A percentile compares a stretch with the other conserved stretches of the same genome.
These are phyloP conservation scores for Pichia ethanolica DNA, from an alignment of 805 yeast species.

Conservation along the genomic window DNA sequence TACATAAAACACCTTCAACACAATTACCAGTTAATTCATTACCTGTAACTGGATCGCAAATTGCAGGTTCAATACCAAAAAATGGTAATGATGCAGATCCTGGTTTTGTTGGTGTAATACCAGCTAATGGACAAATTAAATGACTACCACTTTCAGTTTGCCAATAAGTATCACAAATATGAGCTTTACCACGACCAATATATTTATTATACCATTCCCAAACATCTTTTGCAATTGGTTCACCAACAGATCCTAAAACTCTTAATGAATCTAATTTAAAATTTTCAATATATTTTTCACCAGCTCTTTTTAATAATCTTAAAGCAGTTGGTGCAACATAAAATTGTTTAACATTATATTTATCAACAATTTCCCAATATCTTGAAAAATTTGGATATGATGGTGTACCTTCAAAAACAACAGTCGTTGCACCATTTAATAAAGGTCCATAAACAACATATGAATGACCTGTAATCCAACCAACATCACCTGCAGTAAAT, in stretches of 20 bases:
- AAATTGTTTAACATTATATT: slow-evolving; percentile 67
- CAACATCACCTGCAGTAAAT: slow-evolving; percentile 86
- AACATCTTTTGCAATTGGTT: slow-evolving; percentile 77
- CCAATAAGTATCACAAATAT: slow-evolving; percentile 82
- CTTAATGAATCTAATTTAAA: slow-evolving; percentile 60
- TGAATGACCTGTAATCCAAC: slow-evolving; percentile 89
- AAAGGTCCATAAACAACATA: slow-evolving; percentile 80
- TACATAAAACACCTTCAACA: slow-evolving; percentile 75
- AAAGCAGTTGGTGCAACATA: slow-evolving; percentile 83
- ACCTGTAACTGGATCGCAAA: slow-evolving; percentile 71
- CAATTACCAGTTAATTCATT: slow-evolving; percentile 59
- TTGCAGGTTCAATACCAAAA: slow-evolving; percentile 69
- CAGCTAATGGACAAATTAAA: slow-evolving; percentile 69
- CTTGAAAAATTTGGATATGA: slow-evolving; percentile 76
- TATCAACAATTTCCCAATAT: slow-evolving; percentile 71
- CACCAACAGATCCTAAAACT: slow-evolving; percentile 77
- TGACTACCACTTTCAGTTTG: slow-evolving; percentile 85
- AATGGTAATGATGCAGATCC: slow-evolving; percentile 83
- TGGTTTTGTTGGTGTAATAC: slow-evolving; percentile 73
- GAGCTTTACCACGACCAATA: slow-evolving; percentile 63
- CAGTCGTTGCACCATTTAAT: slow-evolving; percentile 66
- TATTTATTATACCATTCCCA: slow-evolving; percentile 81
- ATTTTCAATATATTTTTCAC: slow-evolving; percentile 52
- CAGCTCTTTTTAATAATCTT: slow-evolving; percentile 69
- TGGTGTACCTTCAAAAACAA: slow-evolving; percentile 83